A percentile compares a stretch with the other conserved stretches of the same genome.
These are phyloP conservation scores for Knufia fluminis DNA, from an alignment of 2,329 filamentous ascomycete species.

Conservation along the genomic window DNA sequence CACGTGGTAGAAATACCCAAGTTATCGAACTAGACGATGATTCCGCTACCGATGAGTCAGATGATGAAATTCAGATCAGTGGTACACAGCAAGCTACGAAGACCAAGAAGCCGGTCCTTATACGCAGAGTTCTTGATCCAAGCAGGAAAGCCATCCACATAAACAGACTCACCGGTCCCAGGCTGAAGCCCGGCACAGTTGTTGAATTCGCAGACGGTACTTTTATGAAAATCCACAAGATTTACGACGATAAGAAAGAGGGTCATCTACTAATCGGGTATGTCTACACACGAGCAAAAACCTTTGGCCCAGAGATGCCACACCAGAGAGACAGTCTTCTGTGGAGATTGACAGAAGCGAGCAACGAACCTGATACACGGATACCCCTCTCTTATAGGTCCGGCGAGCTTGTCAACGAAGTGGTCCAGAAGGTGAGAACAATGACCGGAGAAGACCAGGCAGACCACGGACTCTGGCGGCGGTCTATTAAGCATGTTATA, in stretches of 20 bases:
- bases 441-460: neutral
- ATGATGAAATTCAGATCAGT: neutral
- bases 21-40: neutral
- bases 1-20: neutral
- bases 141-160: slow-evolving; percentile 35
- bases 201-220: slow-evolving; percentile 31
- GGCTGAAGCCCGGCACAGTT: neutral
- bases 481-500: neutral
- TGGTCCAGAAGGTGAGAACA: slow-evolving; percentile 3
- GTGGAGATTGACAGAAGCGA: slow-evolving; percentile 24
- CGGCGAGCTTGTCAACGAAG: neutral
- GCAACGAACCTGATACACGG: neutral
- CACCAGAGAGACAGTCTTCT: slow-evolving; percentile 38
- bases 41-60: neutral
- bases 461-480: slow-evolving; percentile 1
- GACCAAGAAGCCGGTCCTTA: slow-evolving; percentile 6
- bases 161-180: slow-evolving; percentile 36
- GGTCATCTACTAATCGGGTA: slow-evolving; percentile 32
- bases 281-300: slow-evolving; percentile 27
- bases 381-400: neutral
- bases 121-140: slow-evolving; percentile 11
- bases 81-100: neutral
- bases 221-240: slow-evolving; percentile 34
- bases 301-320: slow-evolving; percentile 30
- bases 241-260: slow-evolving; percentile 25